These are phyloP conservation scores for Apiospora pterosperma DNA, from an alignment of 2,329 filamentous ascomycete species.

Conservation along the genomic window DNA sequence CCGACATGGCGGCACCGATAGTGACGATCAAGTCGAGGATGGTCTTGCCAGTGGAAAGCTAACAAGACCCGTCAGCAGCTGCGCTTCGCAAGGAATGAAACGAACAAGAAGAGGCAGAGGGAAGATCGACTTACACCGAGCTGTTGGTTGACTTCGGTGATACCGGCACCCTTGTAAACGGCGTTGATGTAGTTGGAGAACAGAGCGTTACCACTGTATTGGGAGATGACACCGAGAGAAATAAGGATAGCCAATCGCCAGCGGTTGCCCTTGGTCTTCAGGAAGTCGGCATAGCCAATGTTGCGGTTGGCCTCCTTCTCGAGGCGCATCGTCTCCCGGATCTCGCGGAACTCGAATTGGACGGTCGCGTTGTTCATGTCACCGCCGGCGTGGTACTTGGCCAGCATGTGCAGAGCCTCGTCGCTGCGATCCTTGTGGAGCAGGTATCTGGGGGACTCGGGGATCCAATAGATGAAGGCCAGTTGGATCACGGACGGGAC, in stretches of 20 bases:
- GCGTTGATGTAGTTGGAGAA: constrained; percentile 65
- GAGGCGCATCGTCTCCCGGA: constrained; percentile 58
- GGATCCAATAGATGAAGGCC: constrained; percentile 63
- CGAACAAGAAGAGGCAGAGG: background rate
- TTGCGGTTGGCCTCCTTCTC: constrained; percentile 48
- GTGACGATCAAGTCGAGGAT: constrained; percentile 57
- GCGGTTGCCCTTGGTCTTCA: constrained; percentile 61
- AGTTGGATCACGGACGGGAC: constrained; percentile 61
- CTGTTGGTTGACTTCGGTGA: constrained; percentile 53
- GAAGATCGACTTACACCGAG: constrained; percentile 39
- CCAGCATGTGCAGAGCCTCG: constrained; percentile 58
- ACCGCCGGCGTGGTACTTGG: constrained; percentile 62
- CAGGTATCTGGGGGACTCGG: constrained; percentile 65
- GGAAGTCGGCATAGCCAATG: constrained; percentile 57
- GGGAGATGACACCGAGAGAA: constrained; percentile 63
- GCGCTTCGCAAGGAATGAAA: background rate
- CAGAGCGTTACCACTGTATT: constrained; percentile 65
- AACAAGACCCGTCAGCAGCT: constrained; percentile 16
- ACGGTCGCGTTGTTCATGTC: constrained; percentile 57
- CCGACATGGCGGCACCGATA: constrained; percentile 46
- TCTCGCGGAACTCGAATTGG: constrained; percentile 64
- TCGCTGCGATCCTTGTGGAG: constrained; percentile 60
- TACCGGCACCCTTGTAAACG: constrained; percentile 60
- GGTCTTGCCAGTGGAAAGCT: constrained; percentile 53
- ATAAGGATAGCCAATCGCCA: constrained; percentile 60